Base-by-base conservation (phyloP, 1,284 basidiomycete genomes). In the Ceratorhiza oryzae-sativae region DNA sequence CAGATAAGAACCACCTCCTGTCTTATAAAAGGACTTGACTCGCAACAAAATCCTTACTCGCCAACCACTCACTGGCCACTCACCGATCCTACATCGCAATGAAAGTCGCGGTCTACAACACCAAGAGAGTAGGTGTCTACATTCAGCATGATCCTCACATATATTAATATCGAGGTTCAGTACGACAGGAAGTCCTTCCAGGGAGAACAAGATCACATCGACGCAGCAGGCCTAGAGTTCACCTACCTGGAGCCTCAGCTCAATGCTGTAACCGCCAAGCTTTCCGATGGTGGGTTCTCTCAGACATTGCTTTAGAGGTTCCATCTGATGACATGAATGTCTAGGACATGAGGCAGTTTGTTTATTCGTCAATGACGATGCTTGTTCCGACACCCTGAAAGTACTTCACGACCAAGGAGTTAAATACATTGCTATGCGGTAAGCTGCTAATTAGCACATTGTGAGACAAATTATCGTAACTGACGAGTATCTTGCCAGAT, bases 291-390 rank as follows among this genome's bases (percentile, higher is more conserved):
- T 58, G 13, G 30, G 30, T 9, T 3, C 25, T 49, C 13, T 25
- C 8, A 27, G 48, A 25, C 23, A 25, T 27, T 49, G 5, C n/a
- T 46, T 9, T 25, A 8, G 48, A 10, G 3, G 15, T 13, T 20
- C 10, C 32, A 1, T 34, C 27, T 39, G 46, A 63, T 23, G 3
- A 2, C 2, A 36, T 48, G 32, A 1, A 10, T n/a, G 6, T 39
- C 23, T 25, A 68, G 76, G 68, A 25, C 76, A 76, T 60, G 74
- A 76, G 20, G 76, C 74, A 5, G 75, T 76, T n/a, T 77, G 76
- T 63, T 68, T 76, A 39, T 78, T 78, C 68, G 77, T 78, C n/a
- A 78, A 78, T 58, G 77, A 78, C 68, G 70, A 65, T 18, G 75
- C 72, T 23, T 71, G 73, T 48, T 74, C 61, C 5, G 70, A 63